Base-by-base conservation (phyloP, 2,329 filamentous ascomycete species). In the Fusarium austroafricanum region DNA sequence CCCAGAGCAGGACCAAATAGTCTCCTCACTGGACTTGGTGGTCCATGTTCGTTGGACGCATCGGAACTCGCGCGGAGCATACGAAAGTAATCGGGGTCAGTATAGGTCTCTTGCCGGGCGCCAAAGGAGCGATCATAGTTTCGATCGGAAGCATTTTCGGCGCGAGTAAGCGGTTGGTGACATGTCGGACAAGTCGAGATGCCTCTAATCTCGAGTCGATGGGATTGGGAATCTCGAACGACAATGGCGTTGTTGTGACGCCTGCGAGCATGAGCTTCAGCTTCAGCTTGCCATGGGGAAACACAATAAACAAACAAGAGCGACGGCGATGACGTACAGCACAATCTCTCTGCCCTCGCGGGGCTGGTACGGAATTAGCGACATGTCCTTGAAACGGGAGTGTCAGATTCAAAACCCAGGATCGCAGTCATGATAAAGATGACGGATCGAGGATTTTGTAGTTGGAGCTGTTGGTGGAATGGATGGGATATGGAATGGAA, bases 201-300 rank as follows among this genome's bases (percentile, higher is more conserved):
- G 62, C 84, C 89, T 64, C 92, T 90, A 51, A 97, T 91, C 71
- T 93, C 93, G 68, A 99, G 88, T 72, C 94, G 92, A 67, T 90
- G 91, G 9, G 94, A 97, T 29, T 89, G 85, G 45, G 90, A 92
- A 80, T 99, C 95, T 75, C 92, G 94, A 37, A 98, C 90, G 43
- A 99, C 96, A 58, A 99, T 90, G 21, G 94, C 91, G 81, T 97
- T 93, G 75, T 93, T 92, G 78, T 97, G 94, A 65, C 95, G 96
- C 52, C 96, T 98, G 74, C 23, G 20, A 73, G 71, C 38, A 46
- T 33, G 9, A 33, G 29, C 29, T 11, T 31, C 10, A 31, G 29
- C 29, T 31, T 31, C 29, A 31, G 29, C 8, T 31, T 45, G 40
- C 35, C 42, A 21, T 10, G 38, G 46, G 28, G 33, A 29, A 39